phyloP scores from a whole-genome alignment of 2,329 filamentous ascomycete species.

The Penicillium sp. region DNA sequence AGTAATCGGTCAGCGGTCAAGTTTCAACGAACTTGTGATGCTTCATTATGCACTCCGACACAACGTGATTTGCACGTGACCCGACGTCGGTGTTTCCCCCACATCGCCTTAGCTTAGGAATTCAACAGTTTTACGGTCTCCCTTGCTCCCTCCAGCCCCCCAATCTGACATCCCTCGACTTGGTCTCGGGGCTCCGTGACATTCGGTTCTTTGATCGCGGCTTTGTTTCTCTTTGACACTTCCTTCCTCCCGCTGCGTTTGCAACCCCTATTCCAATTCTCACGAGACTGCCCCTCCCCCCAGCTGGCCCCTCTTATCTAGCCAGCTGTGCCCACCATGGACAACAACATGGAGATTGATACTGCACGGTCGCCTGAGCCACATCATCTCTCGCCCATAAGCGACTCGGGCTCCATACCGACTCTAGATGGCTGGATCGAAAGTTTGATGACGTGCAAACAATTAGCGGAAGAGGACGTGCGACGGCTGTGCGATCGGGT shows the following conservation, averaged over 20 bases:
- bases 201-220: constrained; percentile 11
- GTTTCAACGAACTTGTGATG: no score
- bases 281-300: constrained; percentile 33
- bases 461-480: constrained; percentile 88
- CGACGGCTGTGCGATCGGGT: constrained; percentile 98
- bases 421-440: constrained; percentile 98
- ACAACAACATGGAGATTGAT: constrained; percentile 96
- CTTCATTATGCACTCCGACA: no score
- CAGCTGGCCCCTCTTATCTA: constrained; percentile 25
- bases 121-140: no score
- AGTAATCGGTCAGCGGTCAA: no score
- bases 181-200: constrained; percentile 10
- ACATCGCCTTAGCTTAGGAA: no score
- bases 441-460: constrained; percentile 97
- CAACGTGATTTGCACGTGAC: no score
- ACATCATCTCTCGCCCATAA: constrained; percentile 66
- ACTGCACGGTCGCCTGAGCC: constrained; percentile 77
- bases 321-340: constrained; percentile 54
- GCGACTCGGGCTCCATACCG: constrained; percentile 82
- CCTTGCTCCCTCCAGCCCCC: constrained; percentile 16
- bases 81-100: no score
- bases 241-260: constrained; percentile 10
- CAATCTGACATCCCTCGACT: constrained; percentile 19
- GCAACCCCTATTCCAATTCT: constrained; percentile 22
- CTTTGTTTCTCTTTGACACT: constrained; percentile 7